Percentiles rank a stretch among this genome's conserved stretches.
Evolutionary conservation across 202 grass and related monocot species (phyloP).

Genomic region (Carex sylvatica): DNA sequence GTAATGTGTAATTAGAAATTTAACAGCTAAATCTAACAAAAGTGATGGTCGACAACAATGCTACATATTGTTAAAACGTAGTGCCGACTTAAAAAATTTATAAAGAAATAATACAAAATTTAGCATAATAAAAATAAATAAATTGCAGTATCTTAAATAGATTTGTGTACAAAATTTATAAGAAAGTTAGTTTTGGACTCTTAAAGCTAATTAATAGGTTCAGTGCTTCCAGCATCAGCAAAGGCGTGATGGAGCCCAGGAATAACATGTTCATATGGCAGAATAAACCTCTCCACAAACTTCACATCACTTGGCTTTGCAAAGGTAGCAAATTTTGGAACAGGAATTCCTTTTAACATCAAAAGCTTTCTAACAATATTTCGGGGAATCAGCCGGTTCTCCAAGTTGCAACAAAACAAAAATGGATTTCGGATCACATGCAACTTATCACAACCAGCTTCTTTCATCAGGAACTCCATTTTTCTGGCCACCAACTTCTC

Average conservation of each 20-base stretch:
- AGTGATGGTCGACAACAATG: too few relatives aligned
- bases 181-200: background rate
- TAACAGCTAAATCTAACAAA: too few relatives aligned
- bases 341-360: background rate
- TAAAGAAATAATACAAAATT: too few relatives aligned
- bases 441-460: conserved; percentile 17
- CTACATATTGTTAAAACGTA: too few relatives aligned
- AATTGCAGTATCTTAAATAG: too few relatives aligned
- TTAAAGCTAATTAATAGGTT: background rate
- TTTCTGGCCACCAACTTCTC: background rate
- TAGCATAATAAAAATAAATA: too few relatives aligned
- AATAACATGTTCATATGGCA: background rate
- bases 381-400: background rate
- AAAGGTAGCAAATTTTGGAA: background rate
- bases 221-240: background rate
- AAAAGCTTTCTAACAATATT: background rate
- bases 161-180: too few relatives aligned
- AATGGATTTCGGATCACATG: background rate
- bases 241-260: background rate
- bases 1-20: too few relatives aligned
- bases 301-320: background rate
- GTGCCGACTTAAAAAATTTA: too few relatives aligned
- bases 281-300: background rate
- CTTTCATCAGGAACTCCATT: conserved; percentile 26
- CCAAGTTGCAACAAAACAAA: conserved; percentile 27